phyloP scores from a whole-genome alignment of 257 asterid species.

The Misopates orontium region DNA sequence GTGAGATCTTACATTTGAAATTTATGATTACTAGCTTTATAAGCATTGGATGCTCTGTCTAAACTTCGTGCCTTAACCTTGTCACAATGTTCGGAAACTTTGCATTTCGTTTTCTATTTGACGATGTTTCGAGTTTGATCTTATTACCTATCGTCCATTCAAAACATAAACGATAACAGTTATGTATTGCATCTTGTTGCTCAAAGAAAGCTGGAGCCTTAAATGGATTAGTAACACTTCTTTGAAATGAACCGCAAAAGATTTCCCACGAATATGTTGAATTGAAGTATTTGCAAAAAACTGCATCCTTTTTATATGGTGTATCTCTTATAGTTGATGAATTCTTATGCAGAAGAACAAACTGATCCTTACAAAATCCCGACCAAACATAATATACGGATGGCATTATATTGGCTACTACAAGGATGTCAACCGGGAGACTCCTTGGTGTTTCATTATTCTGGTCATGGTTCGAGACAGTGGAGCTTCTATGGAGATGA shows the following conservation, averaged over 20 bases:
- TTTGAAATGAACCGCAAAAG: too few species aligned
- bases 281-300: too few species aligned
- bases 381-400: slow-evolving; percentile 76
- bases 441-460: slow-evolving; percentile 82
- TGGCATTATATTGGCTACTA: slow-evolving; percentile 91
- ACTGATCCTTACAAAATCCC: slow-evolving; percentile 82
- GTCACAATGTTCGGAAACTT: background rate
- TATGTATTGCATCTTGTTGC: too few species aligned
- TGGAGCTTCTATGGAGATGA: slow-evolving; percentile 87
- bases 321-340: slow-evolving; percentile 21
- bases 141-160: too few species aligned
- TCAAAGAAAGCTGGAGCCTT: too few species aligned
- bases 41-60: too few species aligned
- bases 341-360: slow-evolving; percentile 80
- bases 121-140: too few species aligned
- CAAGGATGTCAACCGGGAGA: slow-evolving; percentile 97
- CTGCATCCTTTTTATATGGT: background rate
- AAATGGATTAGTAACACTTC: too few species aligned
- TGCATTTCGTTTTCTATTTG: too few species aligned
- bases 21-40: background rate
- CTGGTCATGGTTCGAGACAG: slow-evolving; percentile 95
- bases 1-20: slow-evolving; percentile 6
- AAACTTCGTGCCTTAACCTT: too few species aligned
- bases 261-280: too few species aligned
- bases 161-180: too few species aligned